Conservation (phyloP, 2,329 filamentous ascomycete species). For the Penicillium sp. region DNA sequence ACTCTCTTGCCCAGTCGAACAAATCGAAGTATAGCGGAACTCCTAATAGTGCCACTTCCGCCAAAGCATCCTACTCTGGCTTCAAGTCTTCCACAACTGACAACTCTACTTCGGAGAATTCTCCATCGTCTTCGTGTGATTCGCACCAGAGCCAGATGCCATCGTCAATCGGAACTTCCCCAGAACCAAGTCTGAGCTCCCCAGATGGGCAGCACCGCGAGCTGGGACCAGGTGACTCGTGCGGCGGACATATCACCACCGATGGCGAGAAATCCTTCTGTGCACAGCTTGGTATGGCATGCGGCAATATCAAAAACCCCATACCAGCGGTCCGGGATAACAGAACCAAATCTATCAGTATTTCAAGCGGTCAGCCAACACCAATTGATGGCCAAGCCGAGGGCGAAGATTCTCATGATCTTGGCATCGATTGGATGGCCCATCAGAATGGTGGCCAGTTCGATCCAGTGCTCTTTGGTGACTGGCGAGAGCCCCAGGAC, state of each 20-base stretch:
- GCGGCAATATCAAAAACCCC: conserved; percentile 46
- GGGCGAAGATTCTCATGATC: conserved; percentile 11
- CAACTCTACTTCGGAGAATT: conserved; percentile 43
- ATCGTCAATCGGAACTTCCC: conserved; percentile 52
- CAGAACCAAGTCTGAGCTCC: conserved; percentile 46
- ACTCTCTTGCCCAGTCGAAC: conserved; percentile 10
- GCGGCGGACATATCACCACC: conserved; percentile 27
- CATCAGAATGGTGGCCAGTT: conserved; percentile 83
- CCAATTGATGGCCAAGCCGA: conserved; percentile 3
- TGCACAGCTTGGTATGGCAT: conserved; percentile 45
- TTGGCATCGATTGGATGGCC: conserved; percentile 64
- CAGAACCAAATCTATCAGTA: conserved; percentile 28
- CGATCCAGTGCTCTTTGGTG: conserved; percentile 85
- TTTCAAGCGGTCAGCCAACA: conserved; percentile 27
- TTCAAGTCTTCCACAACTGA: conserved; percentile 24
- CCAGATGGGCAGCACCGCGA: conserved; percentile 39
- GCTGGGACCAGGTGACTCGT: conserved; percentile 28
- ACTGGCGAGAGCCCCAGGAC: conserved; percentile 87
- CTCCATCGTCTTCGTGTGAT: conserved; percentile 49
- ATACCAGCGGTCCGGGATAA: conserved; percentile 38
- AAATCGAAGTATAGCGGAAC: conserved; percentile 13
- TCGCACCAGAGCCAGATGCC: conserved; percentile 44
- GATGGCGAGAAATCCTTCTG: conserved; percentile 48
- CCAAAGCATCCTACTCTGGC: conserved; percentile 20
- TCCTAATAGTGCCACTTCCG: conserved; percentile 10